These are phyloP conservation scores for Phalaenopsis hybrid DNA, from an alignment of 116 monocot species.

Conservation along the genomic window DNA sequence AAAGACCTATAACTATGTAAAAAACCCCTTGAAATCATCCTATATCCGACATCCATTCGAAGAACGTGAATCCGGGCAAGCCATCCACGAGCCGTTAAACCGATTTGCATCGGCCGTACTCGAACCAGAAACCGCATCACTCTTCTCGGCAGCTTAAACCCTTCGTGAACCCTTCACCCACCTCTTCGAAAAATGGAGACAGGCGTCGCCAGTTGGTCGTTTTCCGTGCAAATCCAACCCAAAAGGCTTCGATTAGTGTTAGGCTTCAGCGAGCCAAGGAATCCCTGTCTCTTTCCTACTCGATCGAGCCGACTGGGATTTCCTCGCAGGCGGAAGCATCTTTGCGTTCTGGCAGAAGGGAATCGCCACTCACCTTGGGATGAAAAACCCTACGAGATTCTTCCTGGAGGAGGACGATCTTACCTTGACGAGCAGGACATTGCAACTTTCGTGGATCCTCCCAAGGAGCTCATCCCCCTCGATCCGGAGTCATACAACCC, in stretches of 20 bases:
- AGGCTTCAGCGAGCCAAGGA: background rate
- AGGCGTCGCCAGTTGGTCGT: background rate
- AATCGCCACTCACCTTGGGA: slow-evolving; percentile 44
- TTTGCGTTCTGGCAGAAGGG: background rate
- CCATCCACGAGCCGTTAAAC: too few relatives aligned
- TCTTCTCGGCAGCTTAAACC: background rate
- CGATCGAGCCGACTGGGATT: background rate
- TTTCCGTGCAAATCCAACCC: background rate
- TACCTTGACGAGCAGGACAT: slow-evolving; percentile 78
- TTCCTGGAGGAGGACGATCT: slow-evolving; percentile 35
- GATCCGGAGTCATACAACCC: slow-evolving; percentile 66
- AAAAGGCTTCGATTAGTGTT: slow-evolving; percentile 8
- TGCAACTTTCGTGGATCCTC: slow-evolving; percentile 54
- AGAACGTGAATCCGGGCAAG: too few relatives aligned
- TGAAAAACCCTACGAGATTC: slow-evolving; percentile 61
- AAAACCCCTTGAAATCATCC: too few relatives aligned
- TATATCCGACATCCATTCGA: too few relatives aligned
- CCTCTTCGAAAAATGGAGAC: background rate
- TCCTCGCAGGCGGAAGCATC: background rate
- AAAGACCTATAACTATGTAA: too few relatives aligned
- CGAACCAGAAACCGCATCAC: too few relatives aligned
- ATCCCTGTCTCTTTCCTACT: background rate
- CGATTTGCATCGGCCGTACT: too few relatives aligned
- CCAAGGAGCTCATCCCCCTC: slow-evolving; percentile 69
- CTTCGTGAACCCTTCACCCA: background rate